A percentile compares a stretch with the other conserved stretches of the same genome.
Evolutionary conservation across 75 land plant species (phyloP).

Genomic region (Pseudotsuga menziesii): DNA sequence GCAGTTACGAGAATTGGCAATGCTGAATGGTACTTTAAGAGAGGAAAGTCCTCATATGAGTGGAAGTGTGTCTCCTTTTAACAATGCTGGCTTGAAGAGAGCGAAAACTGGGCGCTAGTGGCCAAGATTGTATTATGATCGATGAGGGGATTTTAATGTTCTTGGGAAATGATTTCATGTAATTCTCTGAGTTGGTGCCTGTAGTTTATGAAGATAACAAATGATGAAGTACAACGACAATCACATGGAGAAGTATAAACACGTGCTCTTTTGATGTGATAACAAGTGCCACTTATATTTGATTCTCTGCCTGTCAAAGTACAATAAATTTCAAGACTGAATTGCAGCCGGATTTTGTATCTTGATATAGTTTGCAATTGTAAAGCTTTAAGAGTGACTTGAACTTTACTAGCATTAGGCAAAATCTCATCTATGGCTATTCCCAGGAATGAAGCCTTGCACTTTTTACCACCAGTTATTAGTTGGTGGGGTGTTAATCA

Average conservation of each 20-base stretch:
- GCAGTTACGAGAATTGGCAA: constrained; percentile 84
- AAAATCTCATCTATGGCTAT: constrained; percentile 8
- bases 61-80: constrained; percentile 74
- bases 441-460: constrained; percentile 6
- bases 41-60: constrained; percentile 80
- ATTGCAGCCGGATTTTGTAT: neutral
- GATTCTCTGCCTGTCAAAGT: neutral
- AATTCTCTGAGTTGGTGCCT: constrained; percentile 6
- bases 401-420: constrained; percentile 4
- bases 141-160: neutral
- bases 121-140: neutral
- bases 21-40: constrained; percentile 85
- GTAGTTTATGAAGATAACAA: constrained; percentile 7
- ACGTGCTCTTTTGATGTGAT: constrained; percentile 4
- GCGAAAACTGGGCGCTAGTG: constrained; percentile 79
- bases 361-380: neutral
- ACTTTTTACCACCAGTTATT: neutral
- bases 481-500: neutral
- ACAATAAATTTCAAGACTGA: constrained; percentile 1
- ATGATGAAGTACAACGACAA: constrained; percentile 1
- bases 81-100: constrained; percentile 77
- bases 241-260: neutral
- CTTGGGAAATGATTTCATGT: neutral
- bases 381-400: constrained; percentile 1
- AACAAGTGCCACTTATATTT: neutral